Percentiles rank a stretch among this genome's conserved stretches.
These are phyloP conservation scores for Malus orientalis DNA, from an alignment of 306 rosid species.

Conservation along the genomic window DNA sequence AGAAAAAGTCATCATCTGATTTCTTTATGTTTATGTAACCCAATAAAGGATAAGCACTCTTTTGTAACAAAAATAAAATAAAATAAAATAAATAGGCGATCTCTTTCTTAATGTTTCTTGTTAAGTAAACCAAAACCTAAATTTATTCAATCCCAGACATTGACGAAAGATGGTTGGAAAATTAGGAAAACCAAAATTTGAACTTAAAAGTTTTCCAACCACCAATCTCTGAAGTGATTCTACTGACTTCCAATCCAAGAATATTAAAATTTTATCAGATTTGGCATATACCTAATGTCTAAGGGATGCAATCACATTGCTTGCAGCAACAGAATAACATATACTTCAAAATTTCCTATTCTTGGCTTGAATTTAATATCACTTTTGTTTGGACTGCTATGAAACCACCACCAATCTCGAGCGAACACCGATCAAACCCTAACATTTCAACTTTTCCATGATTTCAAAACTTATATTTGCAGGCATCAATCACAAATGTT, in stretches of 20 bases:
- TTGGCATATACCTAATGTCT: not conserved
- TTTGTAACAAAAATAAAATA: not conserved
- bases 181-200: not conserved
- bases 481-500: not conserved
- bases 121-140: not conserved
- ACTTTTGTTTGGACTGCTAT: not conserved
- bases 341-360: not conserved
- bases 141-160: not conserved
- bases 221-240: not conserved
- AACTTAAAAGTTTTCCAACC: not conserved
- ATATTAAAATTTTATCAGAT: not conserved
- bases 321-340: conserved; percentile 3
- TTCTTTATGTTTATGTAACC: not conserved
- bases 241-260: conserved; percentile 1
- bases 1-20: not conserved
- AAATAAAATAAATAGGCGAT: not conserved
- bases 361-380: not conserved
- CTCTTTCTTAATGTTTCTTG: not conserved
- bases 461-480: not conserved
- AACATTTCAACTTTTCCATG: not conserved
- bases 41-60: too few relatives aligned
- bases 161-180: not conserved
- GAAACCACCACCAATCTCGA: not conserved
- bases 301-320: conserved; percentile 1
- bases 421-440: not conserved